phyloP scores from a whole-genome alignment of 202 grass and related monocot genomes.

The Digitaria exilis region DNA sequence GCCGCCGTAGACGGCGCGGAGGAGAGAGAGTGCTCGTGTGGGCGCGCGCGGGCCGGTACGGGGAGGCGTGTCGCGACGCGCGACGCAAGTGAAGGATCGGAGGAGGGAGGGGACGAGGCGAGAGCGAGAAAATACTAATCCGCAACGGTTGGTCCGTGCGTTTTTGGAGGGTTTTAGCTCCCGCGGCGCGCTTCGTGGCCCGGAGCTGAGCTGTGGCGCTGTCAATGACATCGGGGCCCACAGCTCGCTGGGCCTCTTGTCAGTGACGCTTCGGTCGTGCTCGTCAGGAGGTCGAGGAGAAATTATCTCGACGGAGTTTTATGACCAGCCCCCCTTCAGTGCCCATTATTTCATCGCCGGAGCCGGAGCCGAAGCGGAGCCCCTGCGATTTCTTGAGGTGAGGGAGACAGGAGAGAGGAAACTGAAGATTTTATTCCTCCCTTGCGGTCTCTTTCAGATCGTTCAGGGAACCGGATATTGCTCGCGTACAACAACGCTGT shows the following conservation, averaged over 20 bases:
- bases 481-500: neutral
- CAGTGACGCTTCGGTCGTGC: neutral
- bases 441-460: neutral
- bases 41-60: neutral
- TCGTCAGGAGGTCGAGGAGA: neutral
- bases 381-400: neutral
- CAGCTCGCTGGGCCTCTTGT: rapidly evolving
- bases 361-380: neutral
- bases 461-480: neutral
- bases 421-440: neutral
- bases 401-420: too few species aligned
- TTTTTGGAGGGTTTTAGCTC: constrained; percentile 14
- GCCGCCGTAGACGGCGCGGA: neutral
- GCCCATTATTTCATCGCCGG: neutral
- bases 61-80: constrained; percentile 29
- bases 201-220: rapidly evolving
- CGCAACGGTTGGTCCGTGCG: constrained; percentile 65
- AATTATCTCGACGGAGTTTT: neutral
- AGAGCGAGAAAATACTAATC: constrained; percentile 42
- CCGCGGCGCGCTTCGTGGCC: neutral
- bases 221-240: neutral
- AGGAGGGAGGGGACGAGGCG: too few species aligned
- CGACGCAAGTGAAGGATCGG: neutral
- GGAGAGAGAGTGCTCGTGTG: neutral
- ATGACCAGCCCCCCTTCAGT: neutral